Evolutionary conservation across 305 asterid genomes (phyloP).

Genomic region (Plantago rigida): DNA sequence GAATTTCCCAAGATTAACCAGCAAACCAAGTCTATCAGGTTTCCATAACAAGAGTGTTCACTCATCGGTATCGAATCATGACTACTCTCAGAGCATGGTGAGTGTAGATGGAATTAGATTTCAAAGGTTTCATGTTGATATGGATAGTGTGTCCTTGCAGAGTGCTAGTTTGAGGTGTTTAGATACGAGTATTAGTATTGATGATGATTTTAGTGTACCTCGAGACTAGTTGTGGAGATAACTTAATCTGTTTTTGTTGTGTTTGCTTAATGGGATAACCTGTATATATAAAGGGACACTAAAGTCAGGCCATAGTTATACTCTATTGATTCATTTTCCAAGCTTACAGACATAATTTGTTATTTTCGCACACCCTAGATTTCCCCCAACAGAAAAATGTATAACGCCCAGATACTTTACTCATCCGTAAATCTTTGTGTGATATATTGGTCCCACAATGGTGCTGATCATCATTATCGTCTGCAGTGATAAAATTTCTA

Average conservation of each 20-base stretch:
- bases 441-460: too few relatives aligned
- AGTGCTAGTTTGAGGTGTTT: slow-evolving; percentile 60
- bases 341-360: too few relatives aligned
- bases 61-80: slow-evolving; percentile 2
- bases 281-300: neutral
- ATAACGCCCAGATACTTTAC: too few relatives aligned
- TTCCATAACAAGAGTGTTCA: neutral
- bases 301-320: neutral
- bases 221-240: slow-evolving; percentile 2
- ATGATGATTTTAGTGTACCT: slow-evolving; percentile 27
- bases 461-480: too few relatives aligned
- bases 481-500: too few relatives aligned
- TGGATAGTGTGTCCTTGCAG: slow-evolving; percentile 42
- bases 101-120: slow-evolving; percentile 52
- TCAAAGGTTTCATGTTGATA: slow-evolving; percentile 49
- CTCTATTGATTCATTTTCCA: too few relatives aligned
- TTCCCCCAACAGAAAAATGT: too few relatives aligned
- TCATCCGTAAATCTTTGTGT: too few relatives aligned
- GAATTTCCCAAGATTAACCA: slow-evolving; percentile 3
- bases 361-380: too few relatives aligned
- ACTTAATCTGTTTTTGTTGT: neutral
- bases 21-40: slow-evolving; percentile 15
- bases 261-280: neutral
- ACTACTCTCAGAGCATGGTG: slow-evolving; percentile 36
- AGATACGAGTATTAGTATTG: slow-evolving; percentile 38